Percentiles rank a stretch among this genome's conserved stretches.
Conservation (phyloP, 2,329 filamentous ascomycete genomes). For the Diaporthe caulivora region DNA sequence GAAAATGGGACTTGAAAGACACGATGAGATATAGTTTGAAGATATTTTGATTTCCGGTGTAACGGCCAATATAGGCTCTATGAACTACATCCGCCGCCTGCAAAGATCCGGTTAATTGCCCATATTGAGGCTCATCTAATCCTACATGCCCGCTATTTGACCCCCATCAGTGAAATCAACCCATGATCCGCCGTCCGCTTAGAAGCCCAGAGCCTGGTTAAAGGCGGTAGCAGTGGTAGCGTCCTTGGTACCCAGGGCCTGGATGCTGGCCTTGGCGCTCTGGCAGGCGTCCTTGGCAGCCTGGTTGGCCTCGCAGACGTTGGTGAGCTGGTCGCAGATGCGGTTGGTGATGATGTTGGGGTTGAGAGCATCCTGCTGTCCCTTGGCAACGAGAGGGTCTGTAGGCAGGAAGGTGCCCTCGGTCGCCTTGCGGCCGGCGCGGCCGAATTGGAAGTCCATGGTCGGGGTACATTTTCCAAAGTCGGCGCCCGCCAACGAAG, state of each 20-base stretch:
- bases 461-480: constrained; percentile 63
- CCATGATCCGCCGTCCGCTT: constrained; percentile 46
- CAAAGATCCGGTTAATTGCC: too few species aligned
- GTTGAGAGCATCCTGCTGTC: constrained; percentile 48
- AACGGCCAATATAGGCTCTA: neutral
- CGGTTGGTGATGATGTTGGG: constrained; percentile 68
- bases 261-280: constrained; percentile 60
- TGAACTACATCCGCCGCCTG: neutral
- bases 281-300: constrained; percentile 68
- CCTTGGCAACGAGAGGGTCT: constrained; percentile 66
- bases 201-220: constrained; percentile 57
- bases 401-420: constrained; percentile 72
- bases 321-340: constrained; percentile 76
- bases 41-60: neutral
- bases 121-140: neutral
- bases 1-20: too few species aligned
- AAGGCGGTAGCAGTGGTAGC: constrained; percentile 54
- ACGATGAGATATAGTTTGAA: too few species aligned
- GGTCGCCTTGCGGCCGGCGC: constrained; percentile 59
- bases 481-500: constrained; percentile 52
- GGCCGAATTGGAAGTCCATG: constrained; percentile 69
- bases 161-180: too few species aligned
- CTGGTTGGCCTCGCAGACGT: constrained; percentile 73
- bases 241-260: constrained; percentile 50
- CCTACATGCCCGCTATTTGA: neutral